Base-by-base conservation (phyloP, 2,329 filamentous ascomycete genomes). In the Trichocomaceae sp. region DNA sequence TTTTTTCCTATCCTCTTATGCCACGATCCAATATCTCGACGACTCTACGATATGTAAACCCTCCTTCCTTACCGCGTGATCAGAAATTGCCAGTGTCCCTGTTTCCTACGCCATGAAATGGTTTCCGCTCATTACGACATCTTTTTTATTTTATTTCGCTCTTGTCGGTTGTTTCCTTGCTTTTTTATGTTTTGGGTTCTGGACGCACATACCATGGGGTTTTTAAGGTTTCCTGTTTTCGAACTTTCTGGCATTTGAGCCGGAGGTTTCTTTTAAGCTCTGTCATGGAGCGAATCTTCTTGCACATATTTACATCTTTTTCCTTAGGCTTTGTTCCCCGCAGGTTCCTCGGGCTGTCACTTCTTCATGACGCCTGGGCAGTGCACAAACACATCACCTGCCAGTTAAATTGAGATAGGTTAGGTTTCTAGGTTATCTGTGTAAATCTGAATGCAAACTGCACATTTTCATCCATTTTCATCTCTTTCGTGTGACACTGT, bases 231-330 rank as follows among this genome's bases (percentile, higher is more conserved):
- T 42, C 29, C 29, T 44, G 45, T 52, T 53, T 46, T 52, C 15
- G n/a, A 39, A 49, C 47, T 22, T 19, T 42, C 15, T 26, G 35
- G 31, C 10, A 13, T 39, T 19, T 9, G 17, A 19, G 12, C 20
- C 17, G 26, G 39, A 20, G 39, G 26, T 8, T 39, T 17, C n/a
- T 17, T 42, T 52, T 37, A 15, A 19, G 44, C 50, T 51, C 51
- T 37, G 44, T n/a, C 13, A 41, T 33, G 46, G 54, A 39, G 54
- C 54, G 35, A 47, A n/a, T 51, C 41, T 56, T 56, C 50, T 41
- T 56, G 54, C 54, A 56, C 54, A 56, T 56, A 56, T 23, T 56
- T 54, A 26, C 23, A 31, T 41, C 39, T 31, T 20, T 47, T 47
- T 47, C 33, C 5, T 47, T 23, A 20, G 22, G 42, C 33, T 47